Percentiles rank a stretch among this genome's conserved stretches.
phyloP scores from a whole-genome alignment of 768 basidiomycete species.

The Tephrocybe sp. region DNA sequence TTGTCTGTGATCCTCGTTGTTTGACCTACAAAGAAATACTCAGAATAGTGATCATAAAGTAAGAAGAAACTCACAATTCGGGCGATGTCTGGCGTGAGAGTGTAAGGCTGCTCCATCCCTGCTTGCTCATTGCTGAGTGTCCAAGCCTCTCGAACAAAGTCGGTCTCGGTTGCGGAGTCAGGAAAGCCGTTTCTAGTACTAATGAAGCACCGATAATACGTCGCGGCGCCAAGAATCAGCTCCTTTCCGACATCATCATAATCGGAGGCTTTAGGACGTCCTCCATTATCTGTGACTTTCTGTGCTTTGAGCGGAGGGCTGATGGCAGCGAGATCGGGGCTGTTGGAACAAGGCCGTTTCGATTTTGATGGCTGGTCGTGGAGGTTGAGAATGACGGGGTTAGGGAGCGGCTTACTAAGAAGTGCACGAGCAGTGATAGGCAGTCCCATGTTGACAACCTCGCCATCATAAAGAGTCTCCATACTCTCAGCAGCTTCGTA shows the following conservation, averaged over 20 bases:
- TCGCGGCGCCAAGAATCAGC: constrained; percentile 17
- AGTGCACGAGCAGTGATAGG: background rate
- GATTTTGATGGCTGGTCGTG: background rate
- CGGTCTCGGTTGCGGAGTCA: constrained; percentile 11
- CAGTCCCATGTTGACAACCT: background rate
- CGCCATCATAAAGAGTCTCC: background rate
- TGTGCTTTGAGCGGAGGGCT: background rate
- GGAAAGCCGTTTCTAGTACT: constrained; percentile 21
- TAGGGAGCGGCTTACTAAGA: background rate
- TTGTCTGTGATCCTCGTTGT: constrained; percentile 17
- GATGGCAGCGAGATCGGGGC: background rate
- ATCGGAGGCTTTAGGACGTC: constrained; percentile 16
- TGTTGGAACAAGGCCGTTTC: background rate
- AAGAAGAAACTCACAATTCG: constrained; percentile 16
- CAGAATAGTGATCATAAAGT: background rate
- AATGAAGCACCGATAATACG: constrained; percentile 16
- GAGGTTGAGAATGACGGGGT: background rate
- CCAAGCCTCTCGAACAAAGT: constrained; percentile 17
- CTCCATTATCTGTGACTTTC: constrained; percentile 2
- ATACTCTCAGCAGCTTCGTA: no score
- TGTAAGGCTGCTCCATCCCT: constrained; percentile 2
- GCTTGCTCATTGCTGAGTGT: constrained; percentile 9
- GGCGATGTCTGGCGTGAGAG: constrained; percentile 9
- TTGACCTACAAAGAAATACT: constrained; percentile 9
- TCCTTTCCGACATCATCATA: constrained; percentile 14